Evolutionary conservation across 768 basidiomycete genomes (phyloP), one percentile per base, ranked within the genome.

Genomic region (Naganishia friedmannii): DNA sequence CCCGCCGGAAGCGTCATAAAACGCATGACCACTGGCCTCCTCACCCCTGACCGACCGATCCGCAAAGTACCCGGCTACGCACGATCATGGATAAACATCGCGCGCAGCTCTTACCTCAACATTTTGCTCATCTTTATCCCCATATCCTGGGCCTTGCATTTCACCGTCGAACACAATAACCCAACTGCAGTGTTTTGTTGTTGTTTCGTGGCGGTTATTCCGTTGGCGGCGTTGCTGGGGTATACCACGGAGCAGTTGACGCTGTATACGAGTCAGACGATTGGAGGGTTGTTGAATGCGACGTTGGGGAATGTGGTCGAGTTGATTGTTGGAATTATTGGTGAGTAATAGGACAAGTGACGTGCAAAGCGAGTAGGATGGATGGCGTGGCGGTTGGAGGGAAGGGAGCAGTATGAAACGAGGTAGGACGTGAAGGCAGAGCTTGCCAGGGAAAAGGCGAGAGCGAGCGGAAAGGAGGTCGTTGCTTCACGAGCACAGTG

Each of bases 251-350:
- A 86, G 74, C 84, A 86, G 75, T 84, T 86, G 29, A 65, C 70
- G 15, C 37, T 72, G 21, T 69, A 45, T 31, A 84, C 84, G 32
- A 83, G 81, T 53, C 83, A 85, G 70, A 85, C 85, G 45, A 78
- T 86, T 19, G 85, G 86, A 65, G 86, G 86, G 56, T 75, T 87
- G 21, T 76, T 87, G 63, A 86, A 87, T 69, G 86, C 86, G 4
- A 85, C 85, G 0, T 77, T 86, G 34, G 85, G 86, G 17, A 86
- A 86, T 72, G 80, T 85, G 23, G 83, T 86, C 55, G 85, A 86
- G 74, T 80, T 87, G 80, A 85, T 86, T 69, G 84, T 86, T 42
- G 71, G 63, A n/a, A 53, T 66, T 31, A 37, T 51, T 46, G 66
- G 46, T 66, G 37, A 37, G 34, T 37, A 12, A n/a, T n/a, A n/a